phyloP scores from a whole-genome alignment of 2,329 filamentous ascomycete genomes.

The Alternaria brassicae region DNA sequence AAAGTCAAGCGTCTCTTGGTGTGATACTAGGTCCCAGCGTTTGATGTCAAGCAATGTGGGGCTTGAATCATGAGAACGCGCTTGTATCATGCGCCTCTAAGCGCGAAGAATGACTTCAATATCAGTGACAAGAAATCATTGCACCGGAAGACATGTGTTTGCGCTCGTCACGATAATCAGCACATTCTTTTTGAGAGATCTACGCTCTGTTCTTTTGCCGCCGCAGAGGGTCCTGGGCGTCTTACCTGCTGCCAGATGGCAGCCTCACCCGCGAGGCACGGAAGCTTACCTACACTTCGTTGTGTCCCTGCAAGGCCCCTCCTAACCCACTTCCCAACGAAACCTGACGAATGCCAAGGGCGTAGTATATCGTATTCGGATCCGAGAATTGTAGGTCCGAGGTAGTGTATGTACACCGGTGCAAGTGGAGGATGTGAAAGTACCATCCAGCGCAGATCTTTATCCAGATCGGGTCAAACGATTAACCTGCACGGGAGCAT shows the following conservation, averaged over 20 bases:
- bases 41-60: constrained; percentile 1
- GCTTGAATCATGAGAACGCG: constrained; percentile 1
- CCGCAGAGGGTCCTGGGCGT: neutral
- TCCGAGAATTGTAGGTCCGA: neutral
- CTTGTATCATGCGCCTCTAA: constrained; percentile 4
- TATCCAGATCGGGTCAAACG: neutral
- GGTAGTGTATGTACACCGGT: neutral
- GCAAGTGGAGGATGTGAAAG: neutral
- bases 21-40: neutral
- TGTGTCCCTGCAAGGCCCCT: neutral
- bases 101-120: neutral
- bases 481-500: constrained; percentile 2
- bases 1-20: neutral
- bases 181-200: neutral
- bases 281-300: constrained; percentile 9
- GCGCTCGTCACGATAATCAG: neutral
- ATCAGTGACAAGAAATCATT: neutral
- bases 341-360: neutral
- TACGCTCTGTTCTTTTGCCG: neutral
- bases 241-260: constrained; percentile 1
- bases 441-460: neutral
- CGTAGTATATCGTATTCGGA: neutral
- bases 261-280: constrained; percentile 16
- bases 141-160: neutral
- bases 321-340: neutral